Conservation (phyloP, 1,139 yeast genomes). For the Geotrichum histeridarum region DNA sequence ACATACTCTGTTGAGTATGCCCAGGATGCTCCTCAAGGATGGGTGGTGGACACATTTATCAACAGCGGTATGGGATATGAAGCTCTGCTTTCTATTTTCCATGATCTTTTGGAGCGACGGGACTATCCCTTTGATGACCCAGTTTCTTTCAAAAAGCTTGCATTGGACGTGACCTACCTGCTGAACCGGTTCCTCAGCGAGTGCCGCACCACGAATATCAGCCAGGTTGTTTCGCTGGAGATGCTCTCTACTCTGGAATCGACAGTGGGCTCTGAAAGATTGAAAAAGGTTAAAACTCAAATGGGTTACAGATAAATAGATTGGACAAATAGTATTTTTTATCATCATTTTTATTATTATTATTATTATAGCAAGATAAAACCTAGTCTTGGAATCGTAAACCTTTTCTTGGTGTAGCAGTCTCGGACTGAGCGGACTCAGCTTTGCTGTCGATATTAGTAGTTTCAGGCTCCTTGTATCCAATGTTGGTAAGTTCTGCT, state of each 20-base stretch:
- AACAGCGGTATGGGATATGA: conserved; percentile 73
- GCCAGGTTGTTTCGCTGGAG: conserved; percentile 7
- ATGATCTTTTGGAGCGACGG: conserved; percentile 55
- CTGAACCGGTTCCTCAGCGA: conserved; percentile 28
- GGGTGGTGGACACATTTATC: conserved; percentile 63
- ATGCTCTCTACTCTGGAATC: conserved; percentile 4
- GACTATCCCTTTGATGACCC: conserved; percentile 37
- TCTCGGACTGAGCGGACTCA: too few species aligned
- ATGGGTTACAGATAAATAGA: not conserved
- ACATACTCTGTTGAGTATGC: conserved; percentile 37
- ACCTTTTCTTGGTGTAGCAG: not conserved
- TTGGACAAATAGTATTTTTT: not conserved
- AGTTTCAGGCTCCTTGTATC: not conserved
- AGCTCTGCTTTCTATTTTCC: conserved; percentile 61
- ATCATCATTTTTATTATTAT: not conserved
- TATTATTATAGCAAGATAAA: not conserved
- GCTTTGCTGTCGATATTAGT: too few species aligned
- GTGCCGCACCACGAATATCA: conserved; percentile 2
- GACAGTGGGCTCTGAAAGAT: not conserved
- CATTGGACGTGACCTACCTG: conserved; percentile 30
- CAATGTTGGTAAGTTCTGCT: conserved; percentile 61
- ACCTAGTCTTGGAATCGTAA: not conserved
- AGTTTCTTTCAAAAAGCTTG: conserved; percentile 27
- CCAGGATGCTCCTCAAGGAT: conserved; percentile 47
- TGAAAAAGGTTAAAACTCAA: not conserved